Evolutionary conservation across 768 basidiomycete genomes (phyloP).

Genomic region (Russula griseocarnosa): DNA sequence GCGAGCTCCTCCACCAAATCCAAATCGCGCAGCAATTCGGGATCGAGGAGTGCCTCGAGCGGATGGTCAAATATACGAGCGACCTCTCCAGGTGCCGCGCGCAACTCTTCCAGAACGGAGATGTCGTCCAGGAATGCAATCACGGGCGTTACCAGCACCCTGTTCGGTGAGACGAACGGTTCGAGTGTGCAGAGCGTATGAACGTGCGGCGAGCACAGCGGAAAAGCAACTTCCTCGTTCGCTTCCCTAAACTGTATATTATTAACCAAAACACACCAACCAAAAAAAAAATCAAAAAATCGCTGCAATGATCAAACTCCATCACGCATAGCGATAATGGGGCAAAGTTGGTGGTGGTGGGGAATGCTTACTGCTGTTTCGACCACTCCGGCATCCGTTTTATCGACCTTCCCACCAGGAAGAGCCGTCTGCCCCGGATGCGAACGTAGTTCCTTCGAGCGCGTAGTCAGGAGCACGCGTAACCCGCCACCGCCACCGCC

Average conservation of each 20-base stretch:
- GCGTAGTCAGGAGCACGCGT: conserved; percentile 79
- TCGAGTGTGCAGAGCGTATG: conserved; percentile 58
- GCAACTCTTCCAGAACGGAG: conserved; percentile 48
- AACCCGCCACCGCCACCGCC: conserved; percentile 56
- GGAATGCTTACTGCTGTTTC: conserved; percentile 60
- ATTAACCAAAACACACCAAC: not conserved
- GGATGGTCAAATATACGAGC: conserved; percentile 78
- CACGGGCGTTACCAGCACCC: conserved; percentile 73
- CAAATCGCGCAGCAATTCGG: conserved; percentile 40
- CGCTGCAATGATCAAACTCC: no score
- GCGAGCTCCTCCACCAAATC: conserved; percentile 46
- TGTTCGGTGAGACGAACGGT: conserved; percentile 64
- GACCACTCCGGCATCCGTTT: conserved; percentile 55
- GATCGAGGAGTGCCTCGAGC: conserved; percentile 67
- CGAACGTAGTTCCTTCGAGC: conserved; percentile 68
- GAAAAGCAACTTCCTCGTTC: conserved; percentile 75
- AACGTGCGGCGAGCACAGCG: conserved; percentile 51
- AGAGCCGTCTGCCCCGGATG: conserved; percentile 82
- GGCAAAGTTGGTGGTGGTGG: no score
- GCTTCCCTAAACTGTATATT: conserved; percentile 70
- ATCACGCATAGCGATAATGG: no score
- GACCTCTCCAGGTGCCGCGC: conserved; percentile 64
- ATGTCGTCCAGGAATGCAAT: conserved; percentile 62
- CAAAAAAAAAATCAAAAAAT: not conserved
- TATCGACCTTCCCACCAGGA: conserved; percentile 77